These are phyloP conservation scores for Rugonectria rugulosa DNA, from an alignment of 2,329 filamentous ascomycete species.

Conservation along the genomic window DNA sequence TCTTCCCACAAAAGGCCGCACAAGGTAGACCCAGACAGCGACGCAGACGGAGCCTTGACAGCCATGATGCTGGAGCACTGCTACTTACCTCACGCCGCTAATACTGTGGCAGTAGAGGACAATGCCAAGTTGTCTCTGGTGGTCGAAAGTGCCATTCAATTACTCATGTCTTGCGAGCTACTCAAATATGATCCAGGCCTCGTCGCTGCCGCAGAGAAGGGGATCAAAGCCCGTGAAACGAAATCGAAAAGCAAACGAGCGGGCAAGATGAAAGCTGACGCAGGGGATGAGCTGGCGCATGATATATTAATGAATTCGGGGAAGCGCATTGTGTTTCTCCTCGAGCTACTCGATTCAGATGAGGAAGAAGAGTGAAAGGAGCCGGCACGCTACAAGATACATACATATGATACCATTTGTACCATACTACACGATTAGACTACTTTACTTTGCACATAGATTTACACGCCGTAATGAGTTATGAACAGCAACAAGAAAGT, in stretches of 20 bases:
- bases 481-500: constrained; percentile 16
- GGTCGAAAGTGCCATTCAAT: constrained; percentile 69
- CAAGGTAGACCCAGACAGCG: constrained; percentile 46
- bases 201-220: constrained; percentile 50
- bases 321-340: constrained; percentile 50
- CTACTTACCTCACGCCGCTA: constrained; percentile 72
- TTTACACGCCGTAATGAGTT: constrained; percentile 24
- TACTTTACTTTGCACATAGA: constrained; percentile 30
- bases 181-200: constrained; percentile 48
- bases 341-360: constrained; percentile 43
- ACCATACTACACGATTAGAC: no score
- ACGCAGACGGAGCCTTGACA: constrained; percentile 51
- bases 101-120: constrained; percentile 65
- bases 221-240: constrained; percentile 56
- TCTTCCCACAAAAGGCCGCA: constrained; percentile 50
- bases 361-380: constrained; percentile 26
- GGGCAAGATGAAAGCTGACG: constrained; percentile 43
- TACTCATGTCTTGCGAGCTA: constrained; percentile 52
- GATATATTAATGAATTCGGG: constrained; percentile 54
- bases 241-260: constrained; percentile 54
- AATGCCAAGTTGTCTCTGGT: constrained; percentile 77
- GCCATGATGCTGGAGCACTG: constrained; percentile 59
- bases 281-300: constrained; percentile 51
- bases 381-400: no score
- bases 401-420: no score